Percentiles rank a stretch among this genome's conserved stretches.
Evolutionary conservation across 192 early-diverging fungal species (phyloP).

Genomic region (Backusella circina): DNA sequence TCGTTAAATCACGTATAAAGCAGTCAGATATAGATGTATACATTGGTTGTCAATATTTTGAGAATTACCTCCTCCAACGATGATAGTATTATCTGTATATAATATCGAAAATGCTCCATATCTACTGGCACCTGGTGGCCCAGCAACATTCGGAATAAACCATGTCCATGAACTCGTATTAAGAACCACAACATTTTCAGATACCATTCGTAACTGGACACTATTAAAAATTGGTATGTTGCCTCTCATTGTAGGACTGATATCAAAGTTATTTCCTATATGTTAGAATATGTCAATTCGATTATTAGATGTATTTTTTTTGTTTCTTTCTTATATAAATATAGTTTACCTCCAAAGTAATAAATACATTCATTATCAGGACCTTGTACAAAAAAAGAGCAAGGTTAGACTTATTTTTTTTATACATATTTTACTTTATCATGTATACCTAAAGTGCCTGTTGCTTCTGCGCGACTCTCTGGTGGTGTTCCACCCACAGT

Average conservation of each 20-base stretch:
- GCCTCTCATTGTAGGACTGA: background rate
- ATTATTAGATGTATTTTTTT: background rate
- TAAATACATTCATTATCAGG: background rate
- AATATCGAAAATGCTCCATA: background rate
- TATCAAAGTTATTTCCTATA: background rate
- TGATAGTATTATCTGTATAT: background rate
- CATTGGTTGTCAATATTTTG: too few species aligned
- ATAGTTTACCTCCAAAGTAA: conserved; percentile 5
- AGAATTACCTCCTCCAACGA: background rate
- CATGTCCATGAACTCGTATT: conserved; percentile 12
- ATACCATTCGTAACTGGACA: background rate
- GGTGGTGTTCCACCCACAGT: background rate
- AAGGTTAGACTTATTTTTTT: background rate
- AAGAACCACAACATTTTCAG: background rate
- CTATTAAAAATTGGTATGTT: too few species aligned
- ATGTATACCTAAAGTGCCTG: background rate
- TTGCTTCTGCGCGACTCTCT: background rate
- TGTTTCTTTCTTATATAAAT: background rate
- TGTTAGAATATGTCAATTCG: background rate
- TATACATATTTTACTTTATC: background rate
- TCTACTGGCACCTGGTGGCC: background rate
- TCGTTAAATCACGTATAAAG: too few species aligned
- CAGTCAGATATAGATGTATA: too few species aligned
- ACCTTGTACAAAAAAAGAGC: background rate
- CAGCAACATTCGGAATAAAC: background rate